These are phyloP conservation scores for Diaporthe nobilis DNA, from an alignment of 2,329 filamentous ascomycete species.

Conservation along the genomic window DNA sequence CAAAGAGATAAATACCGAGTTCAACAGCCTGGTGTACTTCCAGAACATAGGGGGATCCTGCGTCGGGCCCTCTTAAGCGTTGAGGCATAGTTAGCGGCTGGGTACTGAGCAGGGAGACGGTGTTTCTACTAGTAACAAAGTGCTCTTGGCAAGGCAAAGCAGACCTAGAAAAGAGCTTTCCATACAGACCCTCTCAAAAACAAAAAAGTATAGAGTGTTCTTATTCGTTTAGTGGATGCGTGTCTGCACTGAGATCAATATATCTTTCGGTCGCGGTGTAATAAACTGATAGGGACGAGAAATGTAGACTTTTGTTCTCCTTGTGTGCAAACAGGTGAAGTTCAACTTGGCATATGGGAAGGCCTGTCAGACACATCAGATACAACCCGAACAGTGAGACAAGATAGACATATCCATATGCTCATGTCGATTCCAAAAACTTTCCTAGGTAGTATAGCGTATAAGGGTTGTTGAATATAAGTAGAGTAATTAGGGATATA, in stretches of 20 bases:
- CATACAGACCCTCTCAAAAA: neutral
- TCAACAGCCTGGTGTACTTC: constrained; percentile 51
- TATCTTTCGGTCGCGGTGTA: neutral
- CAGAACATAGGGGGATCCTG: constrained; percentile 46
- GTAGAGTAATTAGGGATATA: too few relatives aligned
- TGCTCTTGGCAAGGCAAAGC: neutral
- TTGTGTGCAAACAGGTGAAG: neutral
- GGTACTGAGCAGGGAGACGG: neutral
- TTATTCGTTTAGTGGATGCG: neutral
- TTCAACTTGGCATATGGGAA: neutral
- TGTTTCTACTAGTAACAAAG: too few relatives aligned
- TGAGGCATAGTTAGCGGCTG: neutral
- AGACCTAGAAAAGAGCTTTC: neutral
- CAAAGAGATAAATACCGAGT: constrained; percentile 51
- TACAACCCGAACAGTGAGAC: neutral
- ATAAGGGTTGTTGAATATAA: too few relatives aligned
- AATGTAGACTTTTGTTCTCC: neutral
- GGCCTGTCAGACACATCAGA: neutral
- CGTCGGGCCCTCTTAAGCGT: neutral
- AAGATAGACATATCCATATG: neutral
- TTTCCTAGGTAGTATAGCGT: neutral
- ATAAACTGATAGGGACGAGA: neutral
- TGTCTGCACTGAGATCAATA: neutral
- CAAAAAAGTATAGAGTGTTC: neutral
- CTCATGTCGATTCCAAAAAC: neutral